A percentile compares a stretch with the other conserved stretches of the same genome.
Conservation (phyloP, 176 grass and related monocot genomes). For the Phyllostachys edulis region DNA sequence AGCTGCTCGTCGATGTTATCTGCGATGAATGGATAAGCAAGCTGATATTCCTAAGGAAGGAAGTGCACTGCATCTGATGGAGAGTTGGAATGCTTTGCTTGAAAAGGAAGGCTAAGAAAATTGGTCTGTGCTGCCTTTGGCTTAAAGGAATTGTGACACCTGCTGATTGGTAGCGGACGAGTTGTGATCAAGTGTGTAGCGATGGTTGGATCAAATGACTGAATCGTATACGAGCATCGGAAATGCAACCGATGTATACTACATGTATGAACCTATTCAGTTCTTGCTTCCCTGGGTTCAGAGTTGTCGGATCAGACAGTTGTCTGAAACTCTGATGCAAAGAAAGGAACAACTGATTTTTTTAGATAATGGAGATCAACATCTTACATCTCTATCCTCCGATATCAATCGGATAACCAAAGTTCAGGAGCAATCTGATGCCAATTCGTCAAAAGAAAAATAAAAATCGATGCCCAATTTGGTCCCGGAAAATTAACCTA, state of each 20-base stretch:
- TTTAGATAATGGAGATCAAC: too few relatives aligned
- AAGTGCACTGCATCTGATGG: too few relatives aligned
- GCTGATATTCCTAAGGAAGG: too few relatives aligned
- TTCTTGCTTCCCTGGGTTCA: not conserved
- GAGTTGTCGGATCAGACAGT: not conserved
- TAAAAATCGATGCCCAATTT: not conserved
- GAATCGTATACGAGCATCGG: not conserved
- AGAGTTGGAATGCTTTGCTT: too few relatives aligned
- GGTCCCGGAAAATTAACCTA: not conserved
- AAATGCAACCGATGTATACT: not conserved
- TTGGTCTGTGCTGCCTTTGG: too few relatives aligned
- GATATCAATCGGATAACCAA: too few relatives aligned
- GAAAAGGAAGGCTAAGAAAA: too few relatives aligned
- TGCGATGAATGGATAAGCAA: too few relatives aligned
- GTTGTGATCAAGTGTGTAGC: not conserved
- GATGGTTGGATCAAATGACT: not conserved
- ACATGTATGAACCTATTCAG: not conserved
- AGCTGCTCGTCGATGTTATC: too few relatives aligned
- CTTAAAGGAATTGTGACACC: too few relatives aligned
- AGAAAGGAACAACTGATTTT: not conserved
- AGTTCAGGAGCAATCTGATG: not conserved
- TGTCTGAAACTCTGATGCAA: not conserved
- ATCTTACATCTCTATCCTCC: too few relatives aligned
- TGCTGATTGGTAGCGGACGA: slow-evolving; percentile 20
- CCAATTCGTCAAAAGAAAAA: not conserved